Conservation (phyloP, 768 basidiomycete species). For the Rossbeevera mucosa region DNA sequence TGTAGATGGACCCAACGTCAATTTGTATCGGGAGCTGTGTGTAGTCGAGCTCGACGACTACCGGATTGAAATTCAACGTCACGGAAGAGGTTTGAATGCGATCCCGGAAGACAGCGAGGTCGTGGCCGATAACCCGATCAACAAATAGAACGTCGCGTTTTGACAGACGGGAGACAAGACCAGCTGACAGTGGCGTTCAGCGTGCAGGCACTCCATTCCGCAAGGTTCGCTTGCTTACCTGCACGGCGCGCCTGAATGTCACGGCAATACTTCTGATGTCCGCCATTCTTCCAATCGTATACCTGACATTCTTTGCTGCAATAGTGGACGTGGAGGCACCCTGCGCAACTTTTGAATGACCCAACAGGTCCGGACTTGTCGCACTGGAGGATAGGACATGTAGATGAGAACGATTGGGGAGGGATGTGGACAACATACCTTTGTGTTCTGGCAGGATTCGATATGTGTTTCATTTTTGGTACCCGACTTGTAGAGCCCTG, state of each 20-base stretch:
- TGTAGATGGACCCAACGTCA: constrained; percentile 14
- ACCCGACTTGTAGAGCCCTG: constrained; percentile 5
- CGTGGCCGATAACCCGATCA: constrained; percentile 20
- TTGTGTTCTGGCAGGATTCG: constrained; percentile 24
- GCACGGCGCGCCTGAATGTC: constrained; percentile 26
- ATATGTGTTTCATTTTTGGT: constrained; percentile 11
- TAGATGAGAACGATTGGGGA: neutral
- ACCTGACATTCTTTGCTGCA: constrained; percentile 30
- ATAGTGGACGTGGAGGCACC: constrained; percentile 29
- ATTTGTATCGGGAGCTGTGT: constrained; percentile 15
- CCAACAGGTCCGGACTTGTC: constrained; percentile 22
- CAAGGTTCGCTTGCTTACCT: constrained; percentile 9
- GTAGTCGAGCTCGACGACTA: constrained; percentile 27
- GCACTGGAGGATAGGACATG: constrained; percentile 12
- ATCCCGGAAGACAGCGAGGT: constrained; percentile 13
- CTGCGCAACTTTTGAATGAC: constrained; percentile 25
- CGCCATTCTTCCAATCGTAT: constrained; percentile 28
- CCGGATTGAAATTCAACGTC: constrained; percentile 5
- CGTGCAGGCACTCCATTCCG: neutral
- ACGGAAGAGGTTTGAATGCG: constrained; percentile 13
- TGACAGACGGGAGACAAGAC: constrained; percentile 18
- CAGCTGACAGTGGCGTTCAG: constrained; percentile 14
- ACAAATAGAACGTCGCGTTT: constrained; percentile 24
- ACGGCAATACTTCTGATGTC: constrained; percentile 23
- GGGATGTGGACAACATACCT: constrained; percentile 11